Conservation (phyloP, 2,329 filamentous ascomycete genomes). For the Penicillium sp. region DNA sequence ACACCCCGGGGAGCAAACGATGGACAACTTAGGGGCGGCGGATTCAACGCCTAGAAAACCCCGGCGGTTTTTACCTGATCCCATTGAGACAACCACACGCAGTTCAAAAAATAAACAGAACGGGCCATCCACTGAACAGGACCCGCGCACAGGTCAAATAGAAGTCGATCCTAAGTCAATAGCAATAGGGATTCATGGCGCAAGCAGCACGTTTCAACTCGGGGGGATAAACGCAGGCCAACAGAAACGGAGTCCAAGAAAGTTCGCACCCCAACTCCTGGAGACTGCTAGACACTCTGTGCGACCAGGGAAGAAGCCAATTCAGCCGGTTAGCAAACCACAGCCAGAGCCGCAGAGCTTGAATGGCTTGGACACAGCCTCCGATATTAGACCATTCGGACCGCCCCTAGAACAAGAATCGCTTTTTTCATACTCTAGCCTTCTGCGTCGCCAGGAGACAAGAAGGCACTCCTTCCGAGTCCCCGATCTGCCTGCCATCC, state of each 20-base stretch:
- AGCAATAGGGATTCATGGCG: not conserved
- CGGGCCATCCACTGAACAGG: constrained; percentile 2
- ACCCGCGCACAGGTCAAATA: not conserved
- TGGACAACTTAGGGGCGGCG: constrained; percentile 14
- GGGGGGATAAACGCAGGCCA: not conserved
- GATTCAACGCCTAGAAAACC: constrained; percentile 11
- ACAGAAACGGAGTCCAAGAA: constrained; percentile 24
- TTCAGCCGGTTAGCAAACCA: constrained; percentile 39
- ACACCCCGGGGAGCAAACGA: not conserved
- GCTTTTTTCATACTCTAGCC: constrained; percentile 50
- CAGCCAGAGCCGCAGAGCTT: not conserved
- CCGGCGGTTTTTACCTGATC: constrained; percentile 46
- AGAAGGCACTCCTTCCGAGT: constrained; percentile 63
- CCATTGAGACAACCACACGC: constrained; percentile 49
- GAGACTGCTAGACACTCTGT: constrained; percentile 39
- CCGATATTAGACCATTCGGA: not conserved
- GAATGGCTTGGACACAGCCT: constrained; percentile 15
- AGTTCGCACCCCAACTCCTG: constrained; percentile 39
- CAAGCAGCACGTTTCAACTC: not conserved
- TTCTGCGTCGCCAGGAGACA: constrained; percentile 43
- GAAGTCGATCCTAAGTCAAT: not conserved
- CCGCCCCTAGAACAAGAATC: constrained; percentile 39
- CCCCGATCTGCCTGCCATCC: constrained; percentile 66
- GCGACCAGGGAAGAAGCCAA: constrained; percentile 31
- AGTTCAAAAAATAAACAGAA: constrained; percentile 38